phyloP scores from a whole-genome alignment of 805 yeast genomes.

The Lachancea mirantina region DNA sequence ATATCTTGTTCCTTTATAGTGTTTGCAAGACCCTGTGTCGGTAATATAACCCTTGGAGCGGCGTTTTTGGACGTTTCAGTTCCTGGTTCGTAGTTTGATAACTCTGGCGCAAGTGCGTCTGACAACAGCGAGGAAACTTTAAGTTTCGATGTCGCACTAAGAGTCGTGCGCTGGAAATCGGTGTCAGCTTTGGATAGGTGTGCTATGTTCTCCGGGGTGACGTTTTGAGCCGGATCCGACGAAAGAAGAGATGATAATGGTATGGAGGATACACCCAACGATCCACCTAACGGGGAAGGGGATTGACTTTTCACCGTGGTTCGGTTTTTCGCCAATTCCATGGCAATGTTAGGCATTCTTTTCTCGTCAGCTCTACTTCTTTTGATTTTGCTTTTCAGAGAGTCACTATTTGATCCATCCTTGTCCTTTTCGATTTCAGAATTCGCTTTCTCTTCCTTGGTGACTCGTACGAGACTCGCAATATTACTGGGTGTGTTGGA shows the following conservation, averaged over 20 bases:
- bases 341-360: conserved; percentile 25
- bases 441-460: no score
- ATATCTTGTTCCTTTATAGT: conserved; percentile 7
- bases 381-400: no score
- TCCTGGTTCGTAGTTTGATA: background rate
- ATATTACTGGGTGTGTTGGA: no score
- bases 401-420: background rate
- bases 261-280: conserved; percentile 10
- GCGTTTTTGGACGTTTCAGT: background rate
- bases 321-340: conserved; percentile 29
- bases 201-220: background rate
- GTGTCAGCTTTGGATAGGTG: conserved; percentile 3
- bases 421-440: background rate
- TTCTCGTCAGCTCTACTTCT: conserved; percentile 8
- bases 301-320: conserved; percentile 15
- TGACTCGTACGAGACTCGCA: no score
- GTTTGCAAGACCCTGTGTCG: conserved; percentile 15
- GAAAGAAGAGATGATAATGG: conserved; percentile 10
- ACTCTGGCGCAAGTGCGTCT: no score
- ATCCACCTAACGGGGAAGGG: conserved; percentile 9
- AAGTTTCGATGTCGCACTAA: conserved; percentile 6
- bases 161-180: background rate
- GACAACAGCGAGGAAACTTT: conserved; percentile 17
- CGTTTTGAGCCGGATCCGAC: conserved; percentile 1
- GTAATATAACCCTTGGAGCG: conserved; percentile 19